Conservation (phyloP, 768 basidiomycete genomes). For the Rhodotorula kratochvilovae region DNA sequence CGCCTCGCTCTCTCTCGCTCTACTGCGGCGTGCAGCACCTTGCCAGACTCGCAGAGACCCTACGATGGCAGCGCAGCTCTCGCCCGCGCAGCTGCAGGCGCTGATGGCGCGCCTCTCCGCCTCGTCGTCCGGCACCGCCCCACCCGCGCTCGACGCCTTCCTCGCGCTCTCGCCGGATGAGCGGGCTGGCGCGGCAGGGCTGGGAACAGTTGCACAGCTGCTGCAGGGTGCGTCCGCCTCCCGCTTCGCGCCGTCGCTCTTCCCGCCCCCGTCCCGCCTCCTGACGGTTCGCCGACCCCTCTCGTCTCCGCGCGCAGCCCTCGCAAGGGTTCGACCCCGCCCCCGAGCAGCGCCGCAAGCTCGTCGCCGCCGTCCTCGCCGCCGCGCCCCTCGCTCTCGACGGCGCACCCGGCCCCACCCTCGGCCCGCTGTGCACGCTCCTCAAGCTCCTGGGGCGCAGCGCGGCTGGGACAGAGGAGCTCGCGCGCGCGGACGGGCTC, state of each 20-base stretch:
- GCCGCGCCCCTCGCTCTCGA: neutral
- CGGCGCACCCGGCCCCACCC: neutral
- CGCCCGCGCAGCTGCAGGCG: neutral
- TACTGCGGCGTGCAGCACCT: too few species aligned
- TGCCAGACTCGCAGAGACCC: too few species aligned
- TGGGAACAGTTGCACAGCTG: neutral
- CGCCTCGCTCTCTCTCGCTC: too few species aligned
- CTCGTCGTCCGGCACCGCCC: neutral
- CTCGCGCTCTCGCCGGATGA: neutral
- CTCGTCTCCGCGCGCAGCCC: neutral
- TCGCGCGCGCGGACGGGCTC: conserved; percentile 18
- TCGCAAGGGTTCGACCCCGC: conserved; percentile 15
- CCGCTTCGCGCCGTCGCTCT: neutral
- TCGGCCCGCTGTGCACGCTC: conserved; percentile 5
- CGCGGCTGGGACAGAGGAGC: conserved; percentile 32
- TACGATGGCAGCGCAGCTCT: neutral
- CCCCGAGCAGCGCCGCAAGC: conserved; percentile 17
- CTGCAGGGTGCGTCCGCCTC: neutral
- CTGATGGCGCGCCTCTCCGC: neutral
- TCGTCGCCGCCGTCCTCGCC: conserved; percentile 17
- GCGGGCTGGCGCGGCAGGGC: too few species aligned
- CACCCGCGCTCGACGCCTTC: neutral
- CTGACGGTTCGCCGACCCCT: neutral
- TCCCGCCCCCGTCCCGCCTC: neutral
- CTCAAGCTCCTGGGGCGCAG: conserved; percentile 34